phyloP scores from a whole-genome alignment of 441 rosid species.

The Erodium chrysanthum region DNA sequence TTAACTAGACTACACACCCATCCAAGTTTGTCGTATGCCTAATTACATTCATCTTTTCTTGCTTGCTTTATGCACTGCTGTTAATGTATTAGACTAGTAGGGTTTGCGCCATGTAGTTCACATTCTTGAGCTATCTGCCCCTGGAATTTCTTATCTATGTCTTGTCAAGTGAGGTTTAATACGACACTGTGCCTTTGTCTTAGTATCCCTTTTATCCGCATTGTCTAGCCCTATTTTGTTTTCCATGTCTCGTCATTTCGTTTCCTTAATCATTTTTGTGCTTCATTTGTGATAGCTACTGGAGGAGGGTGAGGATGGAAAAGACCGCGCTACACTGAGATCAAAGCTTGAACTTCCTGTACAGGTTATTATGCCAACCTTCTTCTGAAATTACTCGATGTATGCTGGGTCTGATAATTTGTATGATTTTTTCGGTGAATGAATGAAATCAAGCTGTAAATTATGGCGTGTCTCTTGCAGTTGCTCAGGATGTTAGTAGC shows the following conservation, averaged over 20 bases:
- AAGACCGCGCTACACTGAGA: conserved; percentile 61
- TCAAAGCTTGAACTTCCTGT: conserved; percentile 98
- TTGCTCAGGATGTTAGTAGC: not conserved
- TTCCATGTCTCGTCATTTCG: not conserved
- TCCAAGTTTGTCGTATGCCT: not conserved
- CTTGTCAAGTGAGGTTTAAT: not conserved
- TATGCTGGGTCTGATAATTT: not conserved
- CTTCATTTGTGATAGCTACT: conserved; percentile 45
- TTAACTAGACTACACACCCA: not conserved
- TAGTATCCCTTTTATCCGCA: not conserved
- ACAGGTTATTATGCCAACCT: conserved; percentile 48
- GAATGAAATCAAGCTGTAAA: not conserved
- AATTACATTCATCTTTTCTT: not conserved
- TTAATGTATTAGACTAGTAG: not conserved
- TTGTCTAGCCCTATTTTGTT: not conserved
- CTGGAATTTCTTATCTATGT: not conserved
- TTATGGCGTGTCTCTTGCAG: not conserved
- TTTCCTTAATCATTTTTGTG: conserved; percentile 13
- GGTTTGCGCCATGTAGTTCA: not conserved
- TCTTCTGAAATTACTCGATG: not conserved
- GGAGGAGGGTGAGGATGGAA: conserved; percentile 91
- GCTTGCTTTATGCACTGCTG: not conserved
- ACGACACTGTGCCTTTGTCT: not conserved
- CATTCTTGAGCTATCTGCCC: conserved; percentile 5
- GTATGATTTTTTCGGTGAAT: not conserved